A percentile compares a stretch with the other conserved stretches of the same genome.
Conservation (phyloP, 2,329 filamentous ascomycete species). For the Penicillium sp. region DNA sequence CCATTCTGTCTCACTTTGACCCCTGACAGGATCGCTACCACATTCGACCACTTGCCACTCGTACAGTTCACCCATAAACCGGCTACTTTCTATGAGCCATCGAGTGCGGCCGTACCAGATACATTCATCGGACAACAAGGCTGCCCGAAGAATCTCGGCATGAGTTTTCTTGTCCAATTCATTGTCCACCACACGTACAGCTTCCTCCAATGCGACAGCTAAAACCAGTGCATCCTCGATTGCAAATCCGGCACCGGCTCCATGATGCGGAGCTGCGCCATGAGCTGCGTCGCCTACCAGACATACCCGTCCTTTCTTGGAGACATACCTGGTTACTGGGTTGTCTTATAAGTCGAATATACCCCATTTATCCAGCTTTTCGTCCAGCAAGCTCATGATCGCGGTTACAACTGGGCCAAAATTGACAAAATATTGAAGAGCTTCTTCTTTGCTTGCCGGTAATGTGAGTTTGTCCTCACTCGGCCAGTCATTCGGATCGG, state of each 20-base stretch:
- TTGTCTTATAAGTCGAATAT: constrained; percentile 12
- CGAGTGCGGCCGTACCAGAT: constrained; percentile 45
- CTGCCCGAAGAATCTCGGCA: constrained; percentile 12
- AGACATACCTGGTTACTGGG: constrained; percentile 4
- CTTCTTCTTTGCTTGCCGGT: neutral
- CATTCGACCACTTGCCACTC: constrained; percentile 20
- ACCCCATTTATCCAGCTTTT: constrained; percentile 17
- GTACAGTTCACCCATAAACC: constrained; percentile 24
- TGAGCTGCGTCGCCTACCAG: constrained; percentile 32
- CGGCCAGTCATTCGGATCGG: constrained; percentile 21
- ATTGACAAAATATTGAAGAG: neutral
- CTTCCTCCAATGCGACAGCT: too few relatives aligned
- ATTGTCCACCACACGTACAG: too few relatives aligned
- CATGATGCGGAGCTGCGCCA: constrained; percentile 29
- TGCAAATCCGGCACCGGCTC: constrained; percentile 27
- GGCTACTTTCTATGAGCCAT: constrained; percentile 45
- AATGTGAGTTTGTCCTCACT: neutral
- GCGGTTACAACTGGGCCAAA: neutral
- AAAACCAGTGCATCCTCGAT: constrained; percentile 30
- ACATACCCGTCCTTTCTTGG: constrained; percentile 9
- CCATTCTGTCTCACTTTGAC: constrained; percentile 30
- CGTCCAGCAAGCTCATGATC: neutral
- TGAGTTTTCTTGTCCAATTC: too few relatives aligned
- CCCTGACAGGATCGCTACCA: constrained; percentile 37
- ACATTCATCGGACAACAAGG: constrained; percentile 42